Evolutionary conservation across 495 filamentous ascomycete species (phyloP).

Genomic region (Delitschia confertaspora): DNA sequence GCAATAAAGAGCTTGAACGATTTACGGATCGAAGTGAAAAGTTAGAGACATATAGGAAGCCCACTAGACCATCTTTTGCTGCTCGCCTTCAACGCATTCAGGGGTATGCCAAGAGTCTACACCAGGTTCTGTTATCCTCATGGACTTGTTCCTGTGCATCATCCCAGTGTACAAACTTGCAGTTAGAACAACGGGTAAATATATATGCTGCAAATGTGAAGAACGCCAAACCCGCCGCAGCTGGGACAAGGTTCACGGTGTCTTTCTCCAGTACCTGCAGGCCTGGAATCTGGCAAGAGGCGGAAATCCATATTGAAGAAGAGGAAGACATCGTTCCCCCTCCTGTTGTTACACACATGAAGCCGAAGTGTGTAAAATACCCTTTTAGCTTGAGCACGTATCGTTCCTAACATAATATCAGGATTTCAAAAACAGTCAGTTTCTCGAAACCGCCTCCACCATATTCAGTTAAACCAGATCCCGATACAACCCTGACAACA

Average conservation of each 20-base stretch:
- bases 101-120: slow-evolving; percentile 18
- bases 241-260: slow-evolving; percentile 21
- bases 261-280: slow-evolving; percentile 19
- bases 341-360: neutral
- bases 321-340: slow-evolving; percentile 4
- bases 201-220: slow-evolving; percentile 12
- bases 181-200: slow-evolving; percentile 20
- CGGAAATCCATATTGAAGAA: slow-evolving; percentile 23
- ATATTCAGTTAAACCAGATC: slow-evolving; percentile 12
- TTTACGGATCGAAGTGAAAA: slow-evolving; percentile 26
- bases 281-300: slow-evolving; percentile 25
- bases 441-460: slow-evolving; percentile 23
- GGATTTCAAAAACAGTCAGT: slow-evolving; percentile 19
- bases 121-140: slow-evolving; percentile 14
- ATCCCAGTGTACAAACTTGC: slow-evolving; percentile 22
- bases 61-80: slow-evolving; percentile 21
- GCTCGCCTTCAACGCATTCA: slow-evolving; percentile 20
- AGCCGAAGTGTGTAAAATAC: slow-evolving; percentile 10
- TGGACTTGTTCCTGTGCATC: slow-evolving; percentile 25
- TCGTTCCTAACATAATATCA: neutral
- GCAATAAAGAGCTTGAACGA: slow-evolving; percentile 27
- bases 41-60: slow-evolving; percentile 21
- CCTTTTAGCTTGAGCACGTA: neutral
- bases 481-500: neutral
- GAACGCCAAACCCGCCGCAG: neutral